Evolutionary conservation across 345 rosid genomes (phyloP), one percentile per base, ranked within the genome.

Genomic region (Mangifera indica): DNA sequence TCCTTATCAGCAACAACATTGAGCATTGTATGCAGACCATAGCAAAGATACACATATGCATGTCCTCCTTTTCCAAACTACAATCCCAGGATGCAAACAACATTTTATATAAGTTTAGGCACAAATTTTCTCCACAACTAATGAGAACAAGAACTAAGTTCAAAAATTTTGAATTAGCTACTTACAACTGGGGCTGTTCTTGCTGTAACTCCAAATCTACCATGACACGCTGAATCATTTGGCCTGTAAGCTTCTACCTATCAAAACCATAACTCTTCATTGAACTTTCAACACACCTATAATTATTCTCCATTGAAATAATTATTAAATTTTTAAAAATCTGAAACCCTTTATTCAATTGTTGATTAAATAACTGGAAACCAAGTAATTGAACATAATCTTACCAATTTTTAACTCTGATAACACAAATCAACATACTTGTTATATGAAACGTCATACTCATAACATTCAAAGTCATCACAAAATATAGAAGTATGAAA

Each of bases 171-270:
- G 42, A 37, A 37, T 37, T 37, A 5, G 34, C 37, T 52, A 65
- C 90, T 89, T 78, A 90, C 98, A 58, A 86, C 84, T 48, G 98
- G 96, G 40, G 98, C 98, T 0, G 98, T 94, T 81, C 98, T 82
- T 42, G 90, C 80, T 0, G 98, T 92, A 46, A 90, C 63, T 54
- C 98, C 98, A 66, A 89, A 89, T 71, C 98, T 82, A 34, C 88
- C 97, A 67, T 94, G 98, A 58, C 97, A 94, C 73, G 98, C 98
- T 73, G 98, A 94, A 80, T 94, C 98, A 80, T 89, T 84, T 59
- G 91, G 91, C 76, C 98, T 75, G 78, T 94, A 94, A 78, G 98
- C 98, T 87, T 94, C 98, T 15, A 90, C 98, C 98, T 90, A 76
- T 12, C 45, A 57, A 59, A 74, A 5, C 22, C 10, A 69, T 7